Evolutionary conservation across 306 rosid genomes (phyloP), one percentile per base, ranked within the genome.

Genomic region (Quercus mongolica): DNA sequence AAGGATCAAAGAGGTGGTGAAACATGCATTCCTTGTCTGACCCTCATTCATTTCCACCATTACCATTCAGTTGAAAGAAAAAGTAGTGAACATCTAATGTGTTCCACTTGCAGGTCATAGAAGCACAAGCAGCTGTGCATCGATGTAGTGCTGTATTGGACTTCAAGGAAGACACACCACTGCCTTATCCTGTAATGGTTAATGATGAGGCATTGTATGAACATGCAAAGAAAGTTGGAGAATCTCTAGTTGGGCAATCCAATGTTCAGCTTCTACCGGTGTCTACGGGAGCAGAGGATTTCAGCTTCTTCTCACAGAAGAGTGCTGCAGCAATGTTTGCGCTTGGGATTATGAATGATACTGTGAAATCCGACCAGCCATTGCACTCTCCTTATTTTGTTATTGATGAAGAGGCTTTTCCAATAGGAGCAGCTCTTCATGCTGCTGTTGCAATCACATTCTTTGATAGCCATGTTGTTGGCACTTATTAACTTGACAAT

Each of bases 391-490:
- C 91, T 6, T 70, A 81, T 77, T 87, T 85, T 55, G 64, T 79
- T 64, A 74, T 88, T 10, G 89, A 90, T 18, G 90, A 87, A 69
- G 83, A 78, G 46, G 85, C 80, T 76, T 87, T 89, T 63, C 86
- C 88, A 62, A 73, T 88, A 14, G 91, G 93, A 71, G 90, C 89
- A 51, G 89, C 88, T 35, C 86, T 86, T 35, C 64, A 85, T 84
- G 83, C 90, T 33, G 89, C 90, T 54, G 84, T 77, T 69, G 82
- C 89, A 63, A 76, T 83, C 67, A 79, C 88, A 23, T 87, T 69
- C 84, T 79, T 90, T 15, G 77, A 88, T 44, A 69, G 10, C 56
- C 71, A 74, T 59, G 58, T 26, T 61, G 31, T 76, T 30, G 54
- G 5, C 5, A 49, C 54, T 49, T 49, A 49, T 13, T 49, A 49